Conservation (phyloP, 306 rosid species). For the Elaeagnus macrophylla region DNA sequence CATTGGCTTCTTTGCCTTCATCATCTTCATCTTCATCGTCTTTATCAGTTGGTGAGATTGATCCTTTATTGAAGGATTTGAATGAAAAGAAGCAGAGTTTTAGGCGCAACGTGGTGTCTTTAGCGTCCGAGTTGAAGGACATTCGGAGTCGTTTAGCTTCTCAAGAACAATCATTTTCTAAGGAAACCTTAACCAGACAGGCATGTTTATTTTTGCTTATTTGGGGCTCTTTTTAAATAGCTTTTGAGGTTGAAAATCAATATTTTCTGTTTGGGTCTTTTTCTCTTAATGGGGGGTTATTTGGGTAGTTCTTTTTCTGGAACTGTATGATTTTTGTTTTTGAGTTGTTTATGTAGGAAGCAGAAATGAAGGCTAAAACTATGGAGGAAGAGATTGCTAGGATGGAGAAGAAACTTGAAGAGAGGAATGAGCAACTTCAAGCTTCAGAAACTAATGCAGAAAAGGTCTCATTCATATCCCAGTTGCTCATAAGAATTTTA, state of each 20-base stretch:
- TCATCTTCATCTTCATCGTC: slow-evolving; percentile 19
- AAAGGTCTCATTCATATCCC: slow-evolving; percentile 40
- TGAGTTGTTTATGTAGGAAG: slow-evolving; percentile 45
- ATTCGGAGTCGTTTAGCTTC: slow-evolving; percentile 64
- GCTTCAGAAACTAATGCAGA: slow-evolving; percentile 60
- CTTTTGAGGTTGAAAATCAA: slow-evolving; percentile 20
- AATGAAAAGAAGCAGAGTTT: slow-evolving; percentile 84
- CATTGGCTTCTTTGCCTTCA: slow-evolving; percentile 17
- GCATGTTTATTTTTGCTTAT: slow-evolving; percentile 29
- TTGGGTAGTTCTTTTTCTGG: slow-evolving; percentile 1
- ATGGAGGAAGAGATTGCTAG: slow-evolving; percentile 63
- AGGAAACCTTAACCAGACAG: slow-evolving; percentile 71
- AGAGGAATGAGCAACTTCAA: slow-evolving; percentile 55
- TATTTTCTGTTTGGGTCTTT: slow-evolving; percentile 20
- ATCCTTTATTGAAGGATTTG: slow-evolving; percentile 76
- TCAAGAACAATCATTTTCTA: slow-evolving; percentile 67
- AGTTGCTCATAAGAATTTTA: slow-evolving; percentile 4
- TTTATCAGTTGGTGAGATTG: slow-evolving; percentile 36
- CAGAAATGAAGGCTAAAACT: slow-evolving; percentile 68
- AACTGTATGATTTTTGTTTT: slow-evolving; percentile 10
- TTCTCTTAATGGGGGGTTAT: slow-evolving; percentile 35
- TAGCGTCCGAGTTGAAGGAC: slow-evolving; percentile 87
- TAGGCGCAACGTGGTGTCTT: slow-evolving; percentile 76
- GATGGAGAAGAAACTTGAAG: slow-evolving; percentile 60
- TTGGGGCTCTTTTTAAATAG: slow-evolving; percentile 19